Base-by-base conservation (phyloP, 2,329 filamentous ascomycete species). In the Fusarium pseudograminearum region DNA sequence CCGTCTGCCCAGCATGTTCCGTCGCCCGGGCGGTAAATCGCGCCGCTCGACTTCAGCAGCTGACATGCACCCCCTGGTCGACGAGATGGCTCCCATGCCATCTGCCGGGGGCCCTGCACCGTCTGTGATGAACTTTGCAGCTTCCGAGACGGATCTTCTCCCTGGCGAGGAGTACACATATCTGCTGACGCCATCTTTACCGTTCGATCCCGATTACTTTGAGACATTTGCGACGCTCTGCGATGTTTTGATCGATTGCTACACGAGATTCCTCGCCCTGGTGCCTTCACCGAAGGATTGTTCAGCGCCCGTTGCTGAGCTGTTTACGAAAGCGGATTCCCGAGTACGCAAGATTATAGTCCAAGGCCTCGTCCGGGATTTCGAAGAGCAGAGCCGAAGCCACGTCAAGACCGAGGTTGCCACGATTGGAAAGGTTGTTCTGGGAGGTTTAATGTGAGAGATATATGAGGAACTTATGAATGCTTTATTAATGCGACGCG, bases 141-240 rank as follows among this genome's bases (percentile, higher is more conserved):
- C 85, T 52, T 87, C 85, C 67, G 88, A 86, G 74, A 86, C 84
- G 10, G 92, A 93, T 68, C 84, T 93, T 26, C 82, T 92, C 2
- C 91, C 92, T 0, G 93, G 94, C 38, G 94, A 97, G 76, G 93
- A 97, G 75, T 99, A 98, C 78, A 89, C 90, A 0, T 90, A 95
- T 78, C 85, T 99, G 3, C 86, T 98, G 22, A 98, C 95, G n/a
- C 96, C 96, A 0, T 91, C 90, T 18, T 82, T 99, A 48, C 96
- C 96, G 0, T 99, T 99, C 76, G 94, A 98, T 70, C 96, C 96
- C 0, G 96, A 99, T 80, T 99, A 97, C 76, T 96, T 95, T 79
- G 94, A 97, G 82, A 98, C 94, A 0, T 98, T 98, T 81, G 91
- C 94, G 16, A 98, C 96, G 15, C 85, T 99, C 9, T 98, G 96